phyloP scores from a whole-genome alignment of 495 filamentous ascomycete genomes.

The Articulospora tetracladia region DNA sequence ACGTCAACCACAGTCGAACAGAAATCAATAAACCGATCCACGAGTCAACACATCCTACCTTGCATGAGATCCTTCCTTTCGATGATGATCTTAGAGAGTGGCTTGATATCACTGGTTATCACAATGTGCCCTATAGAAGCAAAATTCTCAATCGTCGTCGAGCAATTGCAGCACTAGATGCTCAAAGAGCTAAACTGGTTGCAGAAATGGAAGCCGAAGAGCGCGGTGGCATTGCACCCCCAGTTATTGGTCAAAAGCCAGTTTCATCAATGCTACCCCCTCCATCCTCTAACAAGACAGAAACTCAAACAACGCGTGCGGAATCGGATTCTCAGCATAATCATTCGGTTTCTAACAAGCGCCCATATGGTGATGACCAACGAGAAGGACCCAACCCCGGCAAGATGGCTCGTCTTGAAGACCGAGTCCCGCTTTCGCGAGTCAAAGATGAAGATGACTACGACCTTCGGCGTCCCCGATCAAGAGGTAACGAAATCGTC shows the following conservation, averaged over 20 bases:
- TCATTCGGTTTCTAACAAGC: constrained; percentile 17
- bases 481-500: constrained; percentile 1
- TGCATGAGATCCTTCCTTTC: constrained; percentile 12
- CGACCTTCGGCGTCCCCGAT: constrained; percentile 5
- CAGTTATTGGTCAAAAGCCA: constrained; percentile 9
- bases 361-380: constrained; percentile 14
- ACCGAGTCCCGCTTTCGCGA: not conserved
- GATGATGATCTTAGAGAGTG: constrained; percentile 53
- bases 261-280: constrained; percentile 19
- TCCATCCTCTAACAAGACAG: constrained; percentile 11
- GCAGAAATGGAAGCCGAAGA: constrained; percentile 31
- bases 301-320: constrained; percentile 7
- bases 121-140: constrained; percentile 45
- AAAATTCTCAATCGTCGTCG: constrained; percentile 41
- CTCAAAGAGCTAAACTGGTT: constrained; percentile 32
- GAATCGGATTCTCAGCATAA: constrained; percentile 1
- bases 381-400: not conserved
- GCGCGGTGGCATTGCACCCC: constrained; percentile 21
- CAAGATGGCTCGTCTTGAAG: constrained; percentile 14
- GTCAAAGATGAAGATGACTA: constrained; percentile 8
- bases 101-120: constrained; percentile 57
- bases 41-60: constrained; percentile 4
- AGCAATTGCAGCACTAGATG: constrained; percentile 40
- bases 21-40: not conserved
- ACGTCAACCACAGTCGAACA: not conserved